A percentile compares a stretch with the other conserved stretches of the same genome.
Conservation (phyloP, 352 stramenopile species). For the Peronosclerospora sorghi region DNA sequence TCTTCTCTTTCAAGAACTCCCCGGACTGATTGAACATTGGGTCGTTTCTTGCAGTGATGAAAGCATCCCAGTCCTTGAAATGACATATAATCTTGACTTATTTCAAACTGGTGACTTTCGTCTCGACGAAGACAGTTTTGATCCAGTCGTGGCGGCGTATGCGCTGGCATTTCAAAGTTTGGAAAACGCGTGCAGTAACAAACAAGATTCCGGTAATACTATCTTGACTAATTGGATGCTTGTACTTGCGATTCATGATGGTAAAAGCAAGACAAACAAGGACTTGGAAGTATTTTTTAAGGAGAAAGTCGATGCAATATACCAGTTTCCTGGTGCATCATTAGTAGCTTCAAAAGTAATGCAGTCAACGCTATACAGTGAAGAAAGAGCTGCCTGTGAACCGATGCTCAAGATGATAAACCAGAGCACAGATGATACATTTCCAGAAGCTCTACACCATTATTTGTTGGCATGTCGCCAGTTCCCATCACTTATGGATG, state of each 20-base stretch:
- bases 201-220: constrained; percentile 9
- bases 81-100: constrained; percentile 20
- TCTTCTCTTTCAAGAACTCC: constrained; percentile 20
- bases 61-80: constrained; percentile 14
- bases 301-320: constrained; percentile 12
- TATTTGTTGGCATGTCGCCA: constrained; percentile 24
- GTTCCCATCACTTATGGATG: constrained; percentile 11
- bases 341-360: constrained; percentile 22
- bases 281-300: constrained; percentile 17
- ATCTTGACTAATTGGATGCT: constrained; percentile 36
- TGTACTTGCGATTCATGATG: constrained; percentile 12
- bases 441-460: constrained; percentile 25
- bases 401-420: constrained; percentile 25
- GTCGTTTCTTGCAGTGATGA: constrained; percentile 12
- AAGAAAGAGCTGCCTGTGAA: constrained; percentile 9
- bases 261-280: constrained; percentile 4
- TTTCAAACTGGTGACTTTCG: constrained; percentile 1
- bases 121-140: constrained; percentile 2
- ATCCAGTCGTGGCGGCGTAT: constrained; percentile 14
- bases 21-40: constrained; percentile 19
- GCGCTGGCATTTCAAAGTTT: constrained; percentile 12
- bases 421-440: constrained; percentile 4
- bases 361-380: background rate
- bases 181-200: constrained; percentile 1
- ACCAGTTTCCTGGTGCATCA: constrained; percentile 14